phyloP scores from a whole-genome alignment of 805 yeast genomes.

The Kluyveromyces wickerhamii region DNA sequence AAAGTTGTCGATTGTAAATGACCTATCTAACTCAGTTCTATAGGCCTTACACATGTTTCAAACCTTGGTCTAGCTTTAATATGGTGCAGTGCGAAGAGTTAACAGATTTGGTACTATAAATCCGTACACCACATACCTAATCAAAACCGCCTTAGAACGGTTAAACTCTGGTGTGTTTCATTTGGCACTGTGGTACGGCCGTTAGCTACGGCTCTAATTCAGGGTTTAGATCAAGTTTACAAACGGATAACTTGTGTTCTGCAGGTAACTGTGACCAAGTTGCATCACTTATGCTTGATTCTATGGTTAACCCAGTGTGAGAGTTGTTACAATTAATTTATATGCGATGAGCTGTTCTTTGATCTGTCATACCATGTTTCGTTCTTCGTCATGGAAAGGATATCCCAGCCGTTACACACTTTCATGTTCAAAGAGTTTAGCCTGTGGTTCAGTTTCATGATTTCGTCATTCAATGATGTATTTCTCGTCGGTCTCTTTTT shows the following conservation, averaged over 20 bases:
- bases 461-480: background rate
- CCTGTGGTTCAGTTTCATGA: background rate
- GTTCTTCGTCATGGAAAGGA: background rate
- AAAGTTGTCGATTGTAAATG: no score
- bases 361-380: background rate
- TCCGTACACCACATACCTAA: conserved; percentile 7
- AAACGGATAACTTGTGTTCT: no score
- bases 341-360: background rate
- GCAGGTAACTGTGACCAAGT: no score
- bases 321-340: background rate
- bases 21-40: no score
- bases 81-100: no score
- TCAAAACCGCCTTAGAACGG: conserved; percentile 3
- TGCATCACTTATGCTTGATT: background rate
- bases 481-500: conserved; percentile 1
- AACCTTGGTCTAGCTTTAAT: no score
- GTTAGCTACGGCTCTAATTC: background rate
- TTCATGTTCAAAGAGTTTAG: background rate
- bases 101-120: conserved; percentile 5
- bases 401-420: background rate
- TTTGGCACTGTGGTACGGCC: conserved; percentile 1
- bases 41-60: no score
- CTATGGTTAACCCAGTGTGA: conserved; percentile 4
- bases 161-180: background rate
- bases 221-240: conserved; percentile 4